A percentile compares a stretch with the other conserved stretches of the same genome.
These are phyloP conservation scores for Salix udensis DNA, from an alignment of 345 rosid genomes.

Conservation along the genomic window DNA sequence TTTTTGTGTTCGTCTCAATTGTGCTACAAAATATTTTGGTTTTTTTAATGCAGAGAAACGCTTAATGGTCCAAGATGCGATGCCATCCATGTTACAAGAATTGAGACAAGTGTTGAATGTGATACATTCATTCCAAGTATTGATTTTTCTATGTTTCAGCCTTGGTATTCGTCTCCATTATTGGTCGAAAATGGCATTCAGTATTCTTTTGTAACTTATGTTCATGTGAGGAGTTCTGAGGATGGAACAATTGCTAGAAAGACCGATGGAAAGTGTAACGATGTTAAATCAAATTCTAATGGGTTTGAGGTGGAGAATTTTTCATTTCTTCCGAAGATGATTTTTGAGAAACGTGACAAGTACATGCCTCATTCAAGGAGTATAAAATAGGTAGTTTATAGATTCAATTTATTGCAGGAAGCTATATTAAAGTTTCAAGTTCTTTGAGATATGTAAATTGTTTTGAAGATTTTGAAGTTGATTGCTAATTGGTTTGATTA, in stretches of 20 bases:
- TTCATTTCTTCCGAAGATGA: conserved; percentile 59
- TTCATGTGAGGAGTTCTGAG: conserved; percentile 53
- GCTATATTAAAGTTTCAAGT: background rate
- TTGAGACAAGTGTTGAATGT: conserved; percentile 61
- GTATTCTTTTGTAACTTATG: conserved; percentile 59
- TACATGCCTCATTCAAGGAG: conserved; percentile 30
- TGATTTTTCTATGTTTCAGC: conserved; percentile 57
- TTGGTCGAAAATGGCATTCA: conserved; percentile 53
- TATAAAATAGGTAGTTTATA: background rate
- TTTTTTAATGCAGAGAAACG: conserved; percentile 49
- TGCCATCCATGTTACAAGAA: conserved; percentile 80
- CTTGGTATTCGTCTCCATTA: conserved; percentile 72
- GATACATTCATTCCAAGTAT: conserved; percentile 73
- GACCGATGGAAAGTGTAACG: background rate
- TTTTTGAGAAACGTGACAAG: conserved; percentile 70
- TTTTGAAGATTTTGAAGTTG: background rate
- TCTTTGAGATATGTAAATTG: background rate
- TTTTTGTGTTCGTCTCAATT: no score
- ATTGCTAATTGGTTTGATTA: background rate
- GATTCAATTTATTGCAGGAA: background rate
- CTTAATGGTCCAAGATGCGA: conserved; percentile 70
- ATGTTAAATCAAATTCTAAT: background rate
- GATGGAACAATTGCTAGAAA: background rate
- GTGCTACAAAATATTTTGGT: background rate
- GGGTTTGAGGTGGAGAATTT: conserved; percentile 49